Evolutionary conservation across 768 basidiomycete species (phyloP).

Genomic region (Russula foetens): DNA sequence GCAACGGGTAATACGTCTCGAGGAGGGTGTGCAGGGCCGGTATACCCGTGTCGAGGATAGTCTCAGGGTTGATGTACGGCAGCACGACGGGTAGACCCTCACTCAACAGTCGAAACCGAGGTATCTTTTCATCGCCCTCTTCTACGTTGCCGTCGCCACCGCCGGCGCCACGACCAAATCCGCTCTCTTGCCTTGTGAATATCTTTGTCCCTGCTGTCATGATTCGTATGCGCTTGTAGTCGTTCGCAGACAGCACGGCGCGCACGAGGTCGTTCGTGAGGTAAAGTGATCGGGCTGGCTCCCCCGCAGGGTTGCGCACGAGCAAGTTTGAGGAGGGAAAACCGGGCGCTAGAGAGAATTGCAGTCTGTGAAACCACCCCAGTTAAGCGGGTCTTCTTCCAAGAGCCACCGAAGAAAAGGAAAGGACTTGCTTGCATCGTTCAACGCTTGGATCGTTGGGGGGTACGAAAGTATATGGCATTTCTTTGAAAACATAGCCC

Average conservation of each 20-base stretch:
- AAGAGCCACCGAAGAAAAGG: background rate
- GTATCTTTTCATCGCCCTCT: conserved; percentile 14
- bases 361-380: conserved; percentile 40
- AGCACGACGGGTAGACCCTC: conserved; percentile 81
- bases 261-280: conserved; percentile 82
- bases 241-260: conserved; percentile 69
- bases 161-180: conserved; percentile 8
- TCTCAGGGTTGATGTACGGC: conserved; percentile 63
- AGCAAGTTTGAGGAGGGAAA: conserved; percentile 78
- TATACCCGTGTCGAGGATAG: conserved; percentile 53
- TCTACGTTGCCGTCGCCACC: too few species aligned
- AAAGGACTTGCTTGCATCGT: conserved; percentile 60
- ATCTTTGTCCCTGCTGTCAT: conserved; percentile 93
- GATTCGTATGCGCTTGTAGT: conserved; percentile 77
- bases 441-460: conserved; percentile 61
- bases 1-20: conserved; percentile 72
- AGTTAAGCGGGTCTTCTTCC: background rate
- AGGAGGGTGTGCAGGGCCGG: conserved; percentile 57
- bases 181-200: conserved; percentile 82
- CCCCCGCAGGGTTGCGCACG: conserved; percentile 75
- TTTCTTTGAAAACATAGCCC: conserved; percentile 54
- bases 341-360: conserved; percentile 54
- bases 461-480: conserved; percentile 79
- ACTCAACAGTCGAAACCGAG: conserved; percentile 67
- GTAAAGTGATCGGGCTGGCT: conserved; percentile 74